A percentile compares a stretch with the other conserved stretches of the same genome.
Conservation (phyloP, 2,329 filamentous ascomycete species). For the Pseudogymnoascus verrucosus region DNA sequence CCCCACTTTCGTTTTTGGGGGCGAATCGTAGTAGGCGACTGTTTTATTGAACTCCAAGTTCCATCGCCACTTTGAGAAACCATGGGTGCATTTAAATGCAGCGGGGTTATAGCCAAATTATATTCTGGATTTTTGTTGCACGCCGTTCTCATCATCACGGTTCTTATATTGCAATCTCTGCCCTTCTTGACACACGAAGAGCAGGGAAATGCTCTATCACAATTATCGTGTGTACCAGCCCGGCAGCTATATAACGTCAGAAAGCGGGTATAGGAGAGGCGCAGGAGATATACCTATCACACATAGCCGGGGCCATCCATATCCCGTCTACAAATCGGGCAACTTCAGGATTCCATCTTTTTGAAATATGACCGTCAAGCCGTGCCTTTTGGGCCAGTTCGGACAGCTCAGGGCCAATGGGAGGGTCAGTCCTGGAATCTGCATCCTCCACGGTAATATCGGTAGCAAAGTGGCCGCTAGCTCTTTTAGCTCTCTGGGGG, state of each 20-base stretch:
- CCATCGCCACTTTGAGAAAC: background rate
- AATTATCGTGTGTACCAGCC: background rate
- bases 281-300: constrained; percentile 2
- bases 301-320: constrained; percentile 9
- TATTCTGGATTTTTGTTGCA: background rate
- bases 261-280: background rate
- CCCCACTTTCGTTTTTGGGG: background rate
- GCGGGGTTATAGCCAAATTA: background rate
- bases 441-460: constrained; percentile 9
- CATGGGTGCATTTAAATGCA: background rate
- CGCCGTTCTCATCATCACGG: background rate
- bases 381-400: background rate
- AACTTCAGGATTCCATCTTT: background rate
- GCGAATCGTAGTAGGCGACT: background rate
- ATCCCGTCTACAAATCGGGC: constrained; percentile 1
- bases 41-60: background rate
- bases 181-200: background rate
- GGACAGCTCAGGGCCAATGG: background rate
- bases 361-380: background rate
- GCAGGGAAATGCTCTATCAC: constrained; percentile 3
- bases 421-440: background rate
- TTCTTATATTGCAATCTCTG: background rate
- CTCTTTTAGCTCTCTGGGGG: background rate
- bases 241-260: background rate
- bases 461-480: background rate